Evolutionary conservation across 805 yeast genomes (phyloP).

Genomic region (Wickerhamiella sergipiensis): DNA sequence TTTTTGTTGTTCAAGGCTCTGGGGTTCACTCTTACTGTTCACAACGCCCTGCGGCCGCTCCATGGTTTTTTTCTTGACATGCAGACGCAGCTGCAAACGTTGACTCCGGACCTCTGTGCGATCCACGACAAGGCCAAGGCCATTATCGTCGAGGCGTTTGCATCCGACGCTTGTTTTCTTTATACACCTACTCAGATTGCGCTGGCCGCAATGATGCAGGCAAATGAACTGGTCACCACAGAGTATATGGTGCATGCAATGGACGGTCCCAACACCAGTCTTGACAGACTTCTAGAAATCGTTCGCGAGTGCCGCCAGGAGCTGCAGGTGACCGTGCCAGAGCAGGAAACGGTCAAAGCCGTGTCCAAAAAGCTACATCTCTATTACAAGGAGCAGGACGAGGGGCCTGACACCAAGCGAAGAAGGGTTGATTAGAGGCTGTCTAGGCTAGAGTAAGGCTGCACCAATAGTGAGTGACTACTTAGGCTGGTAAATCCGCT

Average conservation of each 20-base stretch:
- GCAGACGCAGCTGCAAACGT: conserved; percentile 34
- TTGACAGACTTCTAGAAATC: conserved; percentile 15
- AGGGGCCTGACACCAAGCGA: background rate
- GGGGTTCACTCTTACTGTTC: conserved; percentile 68
- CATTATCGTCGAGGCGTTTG: conserved; percentile 50
- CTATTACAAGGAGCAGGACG: conserved; percentile 3
- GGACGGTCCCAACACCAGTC: conserved; percentile 15
- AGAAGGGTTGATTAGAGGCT: background rate
- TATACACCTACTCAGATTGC: conserved; percentile 96
- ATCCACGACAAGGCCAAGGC: conserved; percentile 59
- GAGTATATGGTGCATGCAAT: conserved; percentile 57
- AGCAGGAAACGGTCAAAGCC: conserved; percentile 23
- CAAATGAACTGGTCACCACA: conserved; percentile 48
- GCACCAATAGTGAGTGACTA: no score
- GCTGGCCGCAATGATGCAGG: conserved; percentile 62
- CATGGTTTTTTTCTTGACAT: conserved; percentile 91
- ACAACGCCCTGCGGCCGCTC: conserved; percentile 80
- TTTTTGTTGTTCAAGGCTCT: conserved; percentile 61
- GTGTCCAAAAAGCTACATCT: conserved; percentile 25
- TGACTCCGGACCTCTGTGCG: conserved; percentile 41
- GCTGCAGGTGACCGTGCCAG: conserved; percentile 14
- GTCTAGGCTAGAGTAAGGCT: no score
- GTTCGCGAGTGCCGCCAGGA: conserved; percentile 19
- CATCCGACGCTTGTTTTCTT: conserved; percentile 62
- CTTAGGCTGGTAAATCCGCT: no score